Conservation (phyloP, 2,329 filamentous ascomycete species). For the Epichloe glyceriae region DNA sequence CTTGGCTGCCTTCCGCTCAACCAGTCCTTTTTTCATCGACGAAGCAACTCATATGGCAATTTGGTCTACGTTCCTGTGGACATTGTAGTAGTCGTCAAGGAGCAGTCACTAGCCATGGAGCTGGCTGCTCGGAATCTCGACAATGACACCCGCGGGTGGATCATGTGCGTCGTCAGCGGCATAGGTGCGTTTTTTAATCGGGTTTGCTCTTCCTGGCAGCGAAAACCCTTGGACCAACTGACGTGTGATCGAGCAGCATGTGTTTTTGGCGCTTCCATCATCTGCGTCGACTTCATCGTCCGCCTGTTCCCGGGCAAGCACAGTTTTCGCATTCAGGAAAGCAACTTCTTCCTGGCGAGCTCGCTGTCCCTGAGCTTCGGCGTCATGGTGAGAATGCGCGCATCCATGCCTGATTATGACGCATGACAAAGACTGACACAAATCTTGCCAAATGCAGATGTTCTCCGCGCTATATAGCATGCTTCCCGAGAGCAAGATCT, state of each 20-base stretch:
- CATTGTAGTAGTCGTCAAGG: background rate
- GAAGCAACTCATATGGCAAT: background rate
- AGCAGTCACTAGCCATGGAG: constrained; percentile 22
- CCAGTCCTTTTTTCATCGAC: background rate
- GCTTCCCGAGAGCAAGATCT: constrained; percentile 73
- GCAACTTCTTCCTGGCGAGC: constrained; percentile 72
- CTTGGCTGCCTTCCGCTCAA: background rate
- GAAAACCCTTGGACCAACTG: constrained; percentile 8
- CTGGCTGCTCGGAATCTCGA: constrained; percentile 30
- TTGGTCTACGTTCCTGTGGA: background rate
- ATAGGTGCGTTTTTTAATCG: constrained; percentile 37
- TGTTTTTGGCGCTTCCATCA: constrained; percentile 66
- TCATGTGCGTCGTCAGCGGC: constrained; percentile 78
- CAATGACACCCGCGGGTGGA: constrained; percentile 87
- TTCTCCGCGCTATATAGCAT: constrained; percentile 90
- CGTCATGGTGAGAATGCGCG: constrained; percentile 60
- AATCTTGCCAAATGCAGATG: constrained; percentile 39
- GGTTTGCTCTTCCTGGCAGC: background rate
- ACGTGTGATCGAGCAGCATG: constrained; percentile 34
- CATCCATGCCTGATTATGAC: background rate
- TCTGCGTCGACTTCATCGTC: constrained; percentile 73
- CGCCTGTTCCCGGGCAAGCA: constrained; percentile 58
- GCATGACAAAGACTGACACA: background rate
- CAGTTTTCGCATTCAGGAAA: constrained; percentile 79
- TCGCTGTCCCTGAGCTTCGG: constrained; percentile 90